Evolutionary conservation across 768 basidiomycete genomes (phyloP).

Genomic region (Tylopilus intermedius): DNA sequence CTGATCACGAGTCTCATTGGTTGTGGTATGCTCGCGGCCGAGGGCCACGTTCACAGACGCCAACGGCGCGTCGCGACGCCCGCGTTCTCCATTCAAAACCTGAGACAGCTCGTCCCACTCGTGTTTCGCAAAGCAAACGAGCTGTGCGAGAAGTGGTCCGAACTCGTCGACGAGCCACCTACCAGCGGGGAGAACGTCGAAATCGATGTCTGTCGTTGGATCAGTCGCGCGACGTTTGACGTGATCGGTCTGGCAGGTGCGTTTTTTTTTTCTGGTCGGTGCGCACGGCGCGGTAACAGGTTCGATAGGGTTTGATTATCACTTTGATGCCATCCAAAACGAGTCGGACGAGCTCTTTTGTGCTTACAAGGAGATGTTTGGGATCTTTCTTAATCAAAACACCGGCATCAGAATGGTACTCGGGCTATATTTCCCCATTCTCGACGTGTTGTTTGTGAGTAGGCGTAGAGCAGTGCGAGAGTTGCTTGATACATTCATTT

Average conservation of each 20-base stretch:
- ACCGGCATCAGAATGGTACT: conserved; percentile 41
- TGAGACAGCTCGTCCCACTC: conserved; percentile 66
- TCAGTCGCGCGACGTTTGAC: conserved; percentile 83
- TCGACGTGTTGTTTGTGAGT: conserved; percentile 55
- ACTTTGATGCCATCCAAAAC: conserved; percentile 78
- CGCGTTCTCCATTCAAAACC: conserved; percentile 75
- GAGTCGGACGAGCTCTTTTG: conserved; percentile 72
- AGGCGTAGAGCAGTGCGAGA: background rate
- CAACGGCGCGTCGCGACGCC: conserved; percentile 74
- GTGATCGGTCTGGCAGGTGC: conserved; percentile 85
- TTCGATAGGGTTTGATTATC: conserved; percentile 71
- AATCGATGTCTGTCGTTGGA: conserved; percentile 76
- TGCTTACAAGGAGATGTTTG: conserved; percentile 86
- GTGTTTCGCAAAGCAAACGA: conserved; percentile 65
- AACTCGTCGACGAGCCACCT: conserved; percentile 35
- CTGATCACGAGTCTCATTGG: conserved; percentile 78
- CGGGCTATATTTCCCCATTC: conserved; percentile 54
- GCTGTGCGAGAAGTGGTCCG: conserved; percentile 57
- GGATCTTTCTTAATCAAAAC: conserved; percentile 57
- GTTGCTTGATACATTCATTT: conserved; percentile 1
- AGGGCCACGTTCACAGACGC: conserved; percentile 72
- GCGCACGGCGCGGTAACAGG: background rate
- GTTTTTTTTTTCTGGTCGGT: conserved; percentile 7
- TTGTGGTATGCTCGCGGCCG: conserved; percentile 75
- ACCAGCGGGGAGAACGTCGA: conserved; percentile 22